Conservation (phyloP, 306 rosid species). For the Mimosa pudica region DNA sequence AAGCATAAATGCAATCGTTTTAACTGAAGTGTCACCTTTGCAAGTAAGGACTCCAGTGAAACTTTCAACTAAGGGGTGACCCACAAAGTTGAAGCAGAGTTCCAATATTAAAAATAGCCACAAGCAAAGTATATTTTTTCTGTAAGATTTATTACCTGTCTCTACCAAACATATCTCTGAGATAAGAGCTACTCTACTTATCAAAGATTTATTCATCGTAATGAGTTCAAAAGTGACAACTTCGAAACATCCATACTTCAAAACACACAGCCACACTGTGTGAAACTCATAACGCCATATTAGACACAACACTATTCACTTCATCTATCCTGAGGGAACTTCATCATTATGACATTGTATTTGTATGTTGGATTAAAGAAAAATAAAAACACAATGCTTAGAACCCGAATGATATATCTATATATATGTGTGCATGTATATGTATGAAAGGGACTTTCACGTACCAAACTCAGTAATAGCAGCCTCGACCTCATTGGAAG, state of each 20-base stretch:
- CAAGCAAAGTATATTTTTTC: neutral
- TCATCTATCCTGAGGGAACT: neutral
- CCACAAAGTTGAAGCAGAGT: neutral
- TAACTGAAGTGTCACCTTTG: neutral
- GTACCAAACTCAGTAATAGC: constrained; percentile 44
- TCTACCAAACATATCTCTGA: neutral
- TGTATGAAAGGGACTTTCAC: constrained; percentile 1
- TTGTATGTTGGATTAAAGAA: neutral
- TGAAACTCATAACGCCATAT: neutral
- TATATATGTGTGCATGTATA: neutral
- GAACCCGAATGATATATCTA: neutral
- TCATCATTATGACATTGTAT: neutral
- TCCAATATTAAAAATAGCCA: neutral
- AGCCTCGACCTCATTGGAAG: constrained; percentile 30
- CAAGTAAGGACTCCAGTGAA: neutral
- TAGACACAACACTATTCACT: neutral
- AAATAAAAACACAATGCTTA: neutral
- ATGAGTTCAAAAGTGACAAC: neutral
- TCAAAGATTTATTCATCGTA: neutral
- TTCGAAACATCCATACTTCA: neutral
- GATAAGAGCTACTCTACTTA: neutral
- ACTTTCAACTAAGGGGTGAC: neutral
- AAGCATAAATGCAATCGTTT: neutral
- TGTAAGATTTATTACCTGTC: too few relatives aligned
- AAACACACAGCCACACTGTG: neutral